A percentile compares a stretch with the other conserved stretches of the same genome.
These are phyloP conservation scores for Colletotrichum scovillei DNA, from an alignment of 2,329 filamentous ascomycete species.

Conservation along the genomic window DNA sequence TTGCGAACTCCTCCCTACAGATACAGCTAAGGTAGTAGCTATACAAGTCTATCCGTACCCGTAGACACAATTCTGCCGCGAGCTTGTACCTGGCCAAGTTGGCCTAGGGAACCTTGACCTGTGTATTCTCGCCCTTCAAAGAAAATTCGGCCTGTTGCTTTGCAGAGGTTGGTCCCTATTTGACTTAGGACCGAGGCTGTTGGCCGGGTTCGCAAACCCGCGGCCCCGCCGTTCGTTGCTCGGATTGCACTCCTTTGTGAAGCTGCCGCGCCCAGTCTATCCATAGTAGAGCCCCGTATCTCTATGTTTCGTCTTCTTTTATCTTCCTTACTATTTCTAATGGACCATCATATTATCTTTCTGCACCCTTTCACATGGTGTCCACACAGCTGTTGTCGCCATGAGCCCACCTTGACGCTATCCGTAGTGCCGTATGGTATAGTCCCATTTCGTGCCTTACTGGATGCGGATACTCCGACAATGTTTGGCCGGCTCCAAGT, in stretches of 20 bases:
- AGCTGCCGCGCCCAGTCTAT: neutral
- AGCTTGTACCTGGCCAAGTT: neutral
- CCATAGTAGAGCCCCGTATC: neutral
- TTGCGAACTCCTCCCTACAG: neutral
- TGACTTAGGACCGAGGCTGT: neutral
- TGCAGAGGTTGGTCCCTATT: neutral
- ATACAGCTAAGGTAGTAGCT: neutral
- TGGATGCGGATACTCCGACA: conserved; percentile 5
- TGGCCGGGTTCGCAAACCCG: neutral
- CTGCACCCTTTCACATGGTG: neutral
- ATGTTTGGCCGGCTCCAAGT: neutral
- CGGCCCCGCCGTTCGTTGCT: conserved; percentile 18
- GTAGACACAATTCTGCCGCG: neutral
- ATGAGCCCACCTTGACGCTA: neutral
- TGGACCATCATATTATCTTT: neutral
- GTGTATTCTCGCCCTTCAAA: neutral
- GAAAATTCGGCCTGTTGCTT: neutral
- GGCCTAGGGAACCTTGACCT: neutral
- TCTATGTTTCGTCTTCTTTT: neutral
- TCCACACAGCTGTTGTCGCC: neutral
- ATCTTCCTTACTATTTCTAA: neutral
- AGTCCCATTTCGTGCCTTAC: neutral
- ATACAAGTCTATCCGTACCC: neutral
- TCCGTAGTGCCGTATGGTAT: neutral
- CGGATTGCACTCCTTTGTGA: neutral